Base-by-base conservation (phyloP, 2,329 filamentous ascomycete species). In the Microsporum canis region DNA sequence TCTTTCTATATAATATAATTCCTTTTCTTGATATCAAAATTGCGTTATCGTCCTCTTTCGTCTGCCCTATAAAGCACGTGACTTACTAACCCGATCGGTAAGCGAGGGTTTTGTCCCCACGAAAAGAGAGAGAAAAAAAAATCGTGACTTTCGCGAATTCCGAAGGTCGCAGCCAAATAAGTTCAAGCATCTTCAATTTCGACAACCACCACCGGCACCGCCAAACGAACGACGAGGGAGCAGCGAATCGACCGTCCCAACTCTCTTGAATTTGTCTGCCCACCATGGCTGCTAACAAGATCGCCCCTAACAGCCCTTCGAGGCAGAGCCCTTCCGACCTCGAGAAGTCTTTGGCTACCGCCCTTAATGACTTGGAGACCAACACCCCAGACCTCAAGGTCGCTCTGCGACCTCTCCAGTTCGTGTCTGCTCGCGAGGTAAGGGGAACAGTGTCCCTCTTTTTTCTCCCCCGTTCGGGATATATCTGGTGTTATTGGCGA, bases 391-490 rank as follows among this genome's bases (percentile, higher is more conserved):
- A 99, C 82, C 89, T 99, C 82, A 95, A 92, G 88, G 85, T 85
- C 75, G 88, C 91, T 72, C 88, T 99, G 77, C 88, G 94, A 77
- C 94, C 94, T 79, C 87, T 99, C 81, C 94, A 99, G 86, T 91
- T 99, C 81, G 89, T 95, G 79, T 95, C 89, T 82, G 94, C 94
- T 78, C 90, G 91, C 80, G 94, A 99, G 92, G 94, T 99, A 88
- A 91, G 91, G 59, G 41, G 59, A 6, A 36, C 14, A 56, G 10
- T 34, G 31, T 14, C 27, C 27, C 27, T 29, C 10, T 10, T 33
- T 14, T 51, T 31, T 51, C 14, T 5, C 45, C 45, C 7, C 2
- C 51, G 8, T 23, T 29, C 31, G 31, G 33, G 14, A 55, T 7
- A 27, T 55, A 61, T 38, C 38, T n/a, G 55, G 27, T 31, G 47